Evolutionary conservation across 352 stramenopile species (phyloP).

Genomic region (Pythium sukuiense): DNA sequence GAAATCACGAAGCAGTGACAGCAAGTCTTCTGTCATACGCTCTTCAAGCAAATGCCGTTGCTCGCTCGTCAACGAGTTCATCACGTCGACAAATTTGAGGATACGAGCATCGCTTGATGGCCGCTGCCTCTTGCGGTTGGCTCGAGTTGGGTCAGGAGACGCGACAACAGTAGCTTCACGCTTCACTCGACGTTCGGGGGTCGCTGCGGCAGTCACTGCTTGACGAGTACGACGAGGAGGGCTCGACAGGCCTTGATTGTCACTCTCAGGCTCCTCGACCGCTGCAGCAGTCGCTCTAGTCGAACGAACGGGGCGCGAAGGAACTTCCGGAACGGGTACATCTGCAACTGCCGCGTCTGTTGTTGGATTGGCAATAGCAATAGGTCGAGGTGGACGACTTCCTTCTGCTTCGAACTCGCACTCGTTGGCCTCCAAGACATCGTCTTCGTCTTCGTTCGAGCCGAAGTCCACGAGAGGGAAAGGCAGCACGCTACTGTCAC

Average conservation of each 20-base stretch:
- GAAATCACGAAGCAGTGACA: slow-evolving; percentile 59
- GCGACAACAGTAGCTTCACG: slow-evolving; percentile 9
- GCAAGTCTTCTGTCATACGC: slow-evolving; percentile 60
- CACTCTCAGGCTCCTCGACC: background rate
- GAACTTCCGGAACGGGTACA: background rate
- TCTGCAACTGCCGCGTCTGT: background rate
- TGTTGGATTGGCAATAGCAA: background rate
- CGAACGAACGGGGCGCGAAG: background rate
- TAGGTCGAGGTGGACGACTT: background rate
- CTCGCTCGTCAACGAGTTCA: slow-evolving; percentile 47
- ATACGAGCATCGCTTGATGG: slow-evolving; percentile 35
- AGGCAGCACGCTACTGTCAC: slow-evolving; percentile 27
- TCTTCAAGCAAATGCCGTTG: slow-evolving; percentile 59
- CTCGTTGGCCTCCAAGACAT: slow-evolving; percentile 24
- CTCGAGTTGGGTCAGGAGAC: slow-evolving; percentile 15
- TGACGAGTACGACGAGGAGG: slow-evolving; percentile 2
- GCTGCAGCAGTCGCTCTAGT: background rate
- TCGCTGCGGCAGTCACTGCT: slow-evolving; percentile 5
- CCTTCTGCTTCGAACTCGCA: slow-evolving; percentile 17
- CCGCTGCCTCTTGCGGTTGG: slow-evolving; percentile 44
- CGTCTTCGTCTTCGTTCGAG: slow-evolving; percentile 28
- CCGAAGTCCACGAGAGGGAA: slow-evolving; percentile 67
- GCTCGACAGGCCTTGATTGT: background rate
- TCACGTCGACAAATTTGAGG: slow-evolving; percentile 44
- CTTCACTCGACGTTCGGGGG: slow-evolving; percentile 16